These are phyloP conservation scores for Backusella tarrabulga DNA, from an alignment of 192 early-diverging fungal species.

Conservation along the genomic window DNA sequence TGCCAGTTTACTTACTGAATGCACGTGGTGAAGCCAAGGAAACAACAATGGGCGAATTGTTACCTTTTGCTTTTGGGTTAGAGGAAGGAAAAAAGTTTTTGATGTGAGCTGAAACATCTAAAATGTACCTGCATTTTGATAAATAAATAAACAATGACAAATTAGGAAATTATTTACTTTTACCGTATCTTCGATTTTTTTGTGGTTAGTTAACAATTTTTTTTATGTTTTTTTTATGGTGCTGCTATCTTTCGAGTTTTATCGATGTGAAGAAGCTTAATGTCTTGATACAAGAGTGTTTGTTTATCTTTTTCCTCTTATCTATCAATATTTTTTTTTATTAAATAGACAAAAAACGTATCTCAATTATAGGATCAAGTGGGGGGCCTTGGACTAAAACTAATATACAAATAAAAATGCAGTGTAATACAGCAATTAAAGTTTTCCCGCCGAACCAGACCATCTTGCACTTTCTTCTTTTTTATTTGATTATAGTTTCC, in stretches of 20 bases:
- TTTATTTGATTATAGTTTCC: background rate
- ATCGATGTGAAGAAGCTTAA: too few species aligned
- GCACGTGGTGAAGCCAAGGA: conserved; percentile 49
- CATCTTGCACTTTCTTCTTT: background rate
- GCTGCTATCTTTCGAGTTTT: background rate
- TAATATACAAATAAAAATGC: too few species aligned
- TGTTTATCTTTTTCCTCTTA: too few species aligned
- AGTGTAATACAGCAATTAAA: too few species aligned
- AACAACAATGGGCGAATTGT: conserved; percentile 52
- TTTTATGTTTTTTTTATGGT: background rate
- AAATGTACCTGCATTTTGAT: conserved; percentile 4
- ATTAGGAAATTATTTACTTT: background rate
- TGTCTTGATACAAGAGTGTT: too few species aligned
- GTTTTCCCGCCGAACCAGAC: background rate
- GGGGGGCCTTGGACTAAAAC: too few species aligned
- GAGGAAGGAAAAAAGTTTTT: conserved; percentile 39
- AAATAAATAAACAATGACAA: background rate
- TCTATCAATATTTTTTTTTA: too few species aligned
- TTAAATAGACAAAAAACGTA: too few species aligned
- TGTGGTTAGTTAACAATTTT: background rate
- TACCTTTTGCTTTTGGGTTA: conserved; percentile 74
- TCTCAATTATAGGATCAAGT: too few species aligned
- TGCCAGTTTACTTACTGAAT: conserved; percentile 60
- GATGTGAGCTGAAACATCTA: background rate
- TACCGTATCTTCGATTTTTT: background rate